Evolutionary conservation across 257 asterid genomes (phyloP).

Genomic region (Rhazya stricta): DNA sequence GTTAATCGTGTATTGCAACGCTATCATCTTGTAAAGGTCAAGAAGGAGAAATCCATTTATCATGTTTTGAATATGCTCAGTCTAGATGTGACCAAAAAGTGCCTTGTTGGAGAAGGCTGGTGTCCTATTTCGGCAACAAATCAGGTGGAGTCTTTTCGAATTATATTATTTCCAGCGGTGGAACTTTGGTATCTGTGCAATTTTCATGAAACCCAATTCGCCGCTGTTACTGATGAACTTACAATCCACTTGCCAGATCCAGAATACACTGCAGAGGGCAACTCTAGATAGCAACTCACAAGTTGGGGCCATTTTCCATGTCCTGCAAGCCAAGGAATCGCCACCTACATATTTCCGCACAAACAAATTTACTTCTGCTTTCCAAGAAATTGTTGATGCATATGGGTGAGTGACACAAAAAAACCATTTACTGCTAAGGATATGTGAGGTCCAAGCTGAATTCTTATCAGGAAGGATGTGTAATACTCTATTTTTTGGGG

Average conservation of each 20-base stretch:
- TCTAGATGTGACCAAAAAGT: constrained; percentile 55
- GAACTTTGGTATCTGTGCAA: background rate
- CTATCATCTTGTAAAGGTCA: constrained; percentile 39
- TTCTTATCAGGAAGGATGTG: background rate
- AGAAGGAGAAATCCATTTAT: constrained; percentile 46
- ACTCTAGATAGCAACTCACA: constrained; percentile 45
- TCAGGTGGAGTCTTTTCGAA: constrained; percentile 30
- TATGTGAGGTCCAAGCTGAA: background rate
- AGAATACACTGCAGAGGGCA: constrained; percentile 41
- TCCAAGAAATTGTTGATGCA: constrained; percentile 65
- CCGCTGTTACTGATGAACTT: constrained; percentile 7
- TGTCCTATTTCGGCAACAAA: constrained; percentile 54
- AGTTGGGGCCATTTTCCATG: constrained; percentile 54
- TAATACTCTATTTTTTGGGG: background rate
- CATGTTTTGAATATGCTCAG: constrained; percentile 57
- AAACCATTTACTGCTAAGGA: background rate
- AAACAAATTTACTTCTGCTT: constrained; percentile 50
- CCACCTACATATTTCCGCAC: constrained; percentile 64
- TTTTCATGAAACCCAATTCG: background rate
- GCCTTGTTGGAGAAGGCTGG: constrained; percentile 78
- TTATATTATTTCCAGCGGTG: background rate
- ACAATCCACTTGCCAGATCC: constrained; percentile 38
- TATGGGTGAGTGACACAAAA: constrained; percentile 47
- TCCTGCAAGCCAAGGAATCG: constrained; percentile 48
- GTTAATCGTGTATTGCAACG: constrained; percentile 6